A percentile compares a stretch with the other conserved stretches of the same genome.
phyloP scores from a whole-genome alignment of 2,329 filamentous ascomycete species.

The Calycina marina region DNA sequence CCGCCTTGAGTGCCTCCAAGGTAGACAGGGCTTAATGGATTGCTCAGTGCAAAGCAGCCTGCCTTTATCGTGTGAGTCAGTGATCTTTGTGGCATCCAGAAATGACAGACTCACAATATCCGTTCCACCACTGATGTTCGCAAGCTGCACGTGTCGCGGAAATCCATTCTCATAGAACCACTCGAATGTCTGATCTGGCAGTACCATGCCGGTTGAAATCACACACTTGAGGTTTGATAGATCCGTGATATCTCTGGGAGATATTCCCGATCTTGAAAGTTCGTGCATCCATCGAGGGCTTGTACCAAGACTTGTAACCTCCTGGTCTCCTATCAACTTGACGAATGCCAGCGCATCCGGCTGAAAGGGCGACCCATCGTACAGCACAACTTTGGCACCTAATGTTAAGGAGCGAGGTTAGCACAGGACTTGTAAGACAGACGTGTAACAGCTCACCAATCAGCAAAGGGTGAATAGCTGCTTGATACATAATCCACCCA shows the following conservation, averaged over 20 bases:
- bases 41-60: constrained; percentile 46
- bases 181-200: constrained; percentile 61
- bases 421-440: too few species aligned
- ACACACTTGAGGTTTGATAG: constrained; percentile 46
- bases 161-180: constrained; percentile 64
- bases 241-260: constrained; percentile 42
- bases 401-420: constrained; percentile 41
- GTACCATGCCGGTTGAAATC: constrained; percentile 67
- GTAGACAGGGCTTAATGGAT: constrained; percentile 54
- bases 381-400: constrained; percentile 52
- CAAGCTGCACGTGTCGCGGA: constrained; percentile 48
- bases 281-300: constrained; percentile 68
- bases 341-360: constrained; percentile 52
- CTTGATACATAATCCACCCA: constrained; percentile 87
- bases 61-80: too few species aligned
- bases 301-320: constrained; percentile 58
- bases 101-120: constrained; percentile 47
- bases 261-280: constrained; percentile 46
- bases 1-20: constrained; percentile 40
- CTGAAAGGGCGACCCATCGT: constrained; percentile 69
- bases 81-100: too few species aligned
- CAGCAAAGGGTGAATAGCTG: too few species aligned
- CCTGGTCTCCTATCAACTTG: constrained; percentile 44
- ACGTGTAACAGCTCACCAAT: too few species aligned
- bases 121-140: constrained; percentile 65